Evolutionary conservation across 2,329 filamentous ascomycete genomes (phyloP), one percentile per base, ranked within the genome.

Genomic region (Pyrenophora tritici-repentis): DNA sequence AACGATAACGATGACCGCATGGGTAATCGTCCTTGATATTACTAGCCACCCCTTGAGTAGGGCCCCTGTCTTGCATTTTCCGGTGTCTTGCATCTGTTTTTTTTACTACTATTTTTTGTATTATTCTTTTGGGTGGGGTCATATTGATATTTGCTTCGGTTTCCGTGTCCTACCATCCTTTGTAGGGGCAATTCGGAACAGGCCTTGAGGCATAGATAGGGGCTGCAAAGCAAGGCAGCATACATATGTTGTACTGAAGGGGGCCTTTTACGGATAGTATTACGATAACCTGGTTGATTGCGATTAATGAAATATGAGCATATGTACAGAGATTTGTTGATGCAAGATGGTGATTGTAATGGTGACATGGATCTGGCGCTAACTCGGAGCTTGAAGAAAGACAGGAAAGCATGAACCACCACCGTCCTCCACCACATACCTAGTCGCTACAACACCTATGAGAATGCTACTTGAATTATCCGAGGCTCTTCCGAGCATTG

Each of bases 401-500:
- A 29, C 26, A 10, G 26, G 26, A 29, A 29, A 31, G 41, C 41
- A 42, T 34, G n/a, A 48, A 44, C 26, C 29, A 16, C 31, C 14
- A 26, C 35, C 38, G 3, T 34, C 40, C 39, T 9, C 38, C 22
- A 18, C 22, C 17, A 17, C 22, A 9, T 35, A 17, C 22, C 6
- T 35, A 18, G 36, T 34, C 40, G 31, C 39, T 29, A 6, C 40
- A 42, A 29, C 40, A 44, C 35, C 18, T n/a, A 44, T 49, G 45
- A 52, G 31, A 26, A 74, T 73, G 70, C 35, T 67, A 8, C 63
- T 73, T 7, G 63, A 62, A 29, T 61, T 75, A 24, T 53, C 67
- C n/a, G 65, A 71, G 56, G 45, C 69, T 18, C 68, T 75, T 16
- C 68, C 71, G 17, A 56, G 53, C 34, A 61, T 76, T 18, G 74